Evolutionary conservation across 495 filamentous ascomycete species (phyloP).

Genomic region (Neurospora sp.): DNA sequence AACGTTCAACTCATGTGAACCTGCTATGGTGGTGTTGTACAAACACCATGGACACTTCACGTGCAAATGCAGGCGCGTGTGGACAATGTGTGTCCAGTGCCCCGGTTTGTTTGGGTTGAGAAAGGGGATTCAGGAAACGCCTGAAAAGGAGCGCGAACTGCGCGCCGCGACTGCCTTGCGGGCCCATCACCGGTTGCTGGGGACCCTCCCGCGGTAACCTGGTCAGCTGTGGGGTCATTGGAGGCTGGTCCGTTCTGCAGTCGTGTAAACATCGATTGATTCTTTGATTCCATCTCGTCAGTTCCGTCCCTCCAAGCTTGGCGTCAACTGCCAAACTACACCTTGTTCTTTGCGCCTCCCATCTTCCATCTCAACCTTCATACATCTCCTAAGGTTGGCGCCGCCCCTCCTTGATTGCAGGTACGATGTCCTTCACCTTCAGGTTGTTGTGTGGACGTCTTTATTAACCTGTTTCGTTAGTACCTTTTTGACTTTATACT

Average conservation of each 20-base stretch:
- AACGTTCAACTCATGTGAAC: background rate
- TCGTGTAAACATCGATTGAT: background rate
- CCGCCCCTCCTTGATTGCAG: background rate
- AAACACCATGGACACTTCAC: background rate
- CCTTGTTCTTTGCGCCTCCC: background rate
- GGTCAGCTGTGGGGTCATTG: background rate
- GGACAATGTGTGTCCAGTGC: background rate
- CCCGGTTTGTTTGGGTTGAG: background rate
- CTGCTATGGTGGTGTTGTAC: background rate
- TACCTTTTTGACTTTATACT: background rate
- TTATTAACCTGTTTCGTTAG: conserved; percentile 14
- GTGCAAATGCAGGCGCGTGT: background rate
- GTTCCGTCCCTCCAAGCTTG: background rate
- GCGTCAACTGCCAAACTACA: background rate
- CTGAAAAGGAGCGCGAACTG: background rate
- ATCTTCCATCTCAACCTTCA: background rate
- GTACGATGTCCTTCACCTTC: background rate
- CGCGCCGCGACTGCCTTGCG: background rate
- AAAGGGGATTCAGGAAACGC: background rate
- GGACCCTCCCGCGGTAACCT: background rate
- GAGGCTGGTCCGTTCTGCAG: background rate
- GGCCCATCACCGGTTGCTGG: background rate
- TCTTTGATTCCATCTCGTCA: background rate
- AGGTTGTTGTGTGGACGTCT: background rate
- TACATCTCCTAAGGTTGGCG: background rate